phyloP scores from a whole-genome alignment of 306 rosid species.

The Trifolium dubium region DNA sequence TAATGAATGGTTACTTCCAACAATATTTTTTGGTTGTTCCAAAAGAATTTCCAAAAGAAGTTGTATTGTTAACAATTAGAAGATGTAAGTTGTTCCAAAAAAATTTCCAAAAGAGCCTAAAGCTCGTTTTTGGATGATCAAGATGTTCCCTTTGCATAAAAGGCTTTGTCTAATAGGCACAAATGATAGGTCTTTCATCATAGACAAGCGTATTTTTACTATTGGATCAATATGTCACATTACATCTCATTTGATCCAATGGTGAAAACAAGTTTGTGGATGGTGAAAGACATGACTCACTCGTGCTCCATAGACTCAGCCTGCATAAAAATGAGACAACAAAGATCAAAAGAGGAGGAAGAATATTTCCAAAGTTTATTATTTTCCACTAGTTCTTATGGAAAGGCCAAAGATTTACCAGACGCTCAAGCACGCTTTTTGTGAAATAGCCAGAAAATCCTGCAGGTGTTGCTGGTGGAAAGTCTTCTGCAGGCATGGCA shows the following conservation, averaged over 20 bases:
- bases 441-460: constrained; percentile 94
- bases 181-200: too few species aligned
- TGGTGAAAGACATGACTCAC: too few species aligned
- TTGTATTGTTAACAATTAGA: background rate
- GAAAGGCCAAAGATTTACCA: constrained; percentile 96
- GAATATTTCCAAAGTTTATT: constrained; percentile 25
- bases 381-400: constrained; percentile 70
- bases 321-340: background rate
- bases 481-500: constrained; percentile 99
- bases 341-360: background rate
- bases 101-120: constrained; percentile 33
- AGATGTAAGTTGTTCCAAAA: constrained; percentile 25
- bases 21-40: constrained; percentile 29
- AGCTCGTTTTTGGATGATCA: constrained; percentile 44
- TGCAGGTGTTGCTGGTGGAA: constrained; percentile 80
- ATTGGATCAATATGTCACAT: too few species aligned
- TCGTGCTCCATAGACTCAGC: too few species aligned
- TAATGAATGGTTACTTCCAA: constrained; percentile 37
- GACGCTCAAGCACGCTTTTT: constrained; percentile 90
- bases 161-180: too few species aligned
- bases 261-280: too few species aligned
- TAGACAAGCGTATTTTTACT: too few species aligned
- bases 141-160: constrained; percentile 1
- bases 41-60: constrained; percentile 28
- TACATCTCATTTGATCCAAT: too few species aligned